Evolutionary conservation across 768 basidiomycete species (phyloP).

Genomic region (Serendipita vermifera): DNA sequence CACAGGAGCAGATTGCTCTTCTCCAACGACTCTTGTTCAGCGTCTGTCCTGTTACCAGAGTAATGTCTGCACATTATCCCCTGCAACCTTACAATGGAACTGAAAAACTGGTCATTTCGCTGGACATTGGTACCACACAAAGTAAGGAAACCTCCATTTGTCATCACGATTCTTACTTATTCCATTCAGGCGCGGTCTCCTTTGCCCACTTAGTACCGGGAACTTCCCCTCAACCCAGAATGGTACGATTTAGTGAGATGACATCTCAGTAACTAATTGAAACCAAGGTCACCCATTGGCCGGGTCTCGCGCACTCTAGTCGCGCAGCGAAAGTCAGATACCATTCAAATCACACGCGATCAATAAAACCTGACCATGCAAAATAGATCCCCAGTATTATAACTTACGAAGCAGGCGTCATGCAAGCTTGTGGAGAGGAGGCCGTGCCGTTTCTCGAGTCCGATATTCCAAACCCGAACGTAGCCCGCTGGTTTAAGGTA

Average conservation of each 20-base stretch:
- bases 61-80: too few relatives aligned
- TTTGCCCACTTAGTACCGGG: neutral
- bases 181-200: constrained; percentile 1
- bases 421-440: neutral
- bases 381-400: neutral
- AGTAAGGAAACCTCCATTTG: neutral
- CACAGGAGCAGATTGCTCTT: too few relatives aligned
- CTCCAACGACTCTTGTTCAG: too few relatives aligned
- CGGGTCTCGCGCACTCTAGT: constrained; percentile 5
- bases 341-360: neutral
- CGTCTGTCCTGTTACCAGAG: too few relatives aligned
- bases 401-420: neutral
- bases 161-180: neutral
- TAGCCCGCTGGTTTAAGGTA: constrained; percentile 4
- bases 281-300: neutral
- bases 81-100: too few relatives aligned
- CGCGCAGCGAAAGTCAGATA: neutral
- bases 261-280: neutral
- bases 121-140: neutral
- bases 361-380: neutral
- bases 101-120: neutral
- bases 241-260: neutral
- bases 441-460: neutral
- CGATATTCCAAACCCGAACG: neutral
- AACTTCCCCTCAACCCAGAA: neutral